Percentiles rank a stretch among this genome's conserved stretches.
Evolutionary conservation across 257 asterid genomes (phyloP).

Genomic region (Datura wrightii): DNA sequence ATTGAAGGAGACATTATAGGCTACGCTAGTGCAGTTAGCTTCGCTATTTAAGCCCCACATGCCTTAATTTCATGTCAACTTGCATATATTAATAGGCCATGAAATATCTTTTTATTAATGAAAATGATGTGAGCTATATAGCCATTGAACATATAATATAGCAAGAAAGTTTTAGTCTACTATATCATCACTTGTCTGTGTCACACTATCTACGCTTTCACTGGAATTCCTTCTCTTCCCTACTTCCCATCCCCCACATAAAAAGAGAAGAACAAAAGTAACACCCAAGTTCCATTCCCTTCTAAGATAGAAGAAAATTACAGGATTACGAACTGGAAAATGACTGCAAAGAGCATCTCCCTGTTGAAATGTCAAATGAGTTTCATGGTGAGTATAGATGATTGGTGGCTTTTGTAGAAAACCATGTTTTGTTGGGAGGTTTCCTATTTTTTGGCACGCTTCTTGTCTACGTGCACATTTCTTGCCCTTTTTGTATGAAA

Average conservation of each 20-base stretch:
- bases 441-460: too few relatives aligned
- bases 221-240: constrained; percentile 1
- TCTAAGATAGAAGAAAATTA: background rate
- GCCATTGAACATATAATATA: background rate
- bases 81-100: background rate
- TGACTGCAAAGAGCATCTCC: background rate
- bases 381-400: background rate
- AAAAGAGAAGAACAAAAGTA: background rate
- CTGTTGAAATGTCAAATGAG: constrained; percentile 6
- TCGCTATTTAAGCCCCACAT: background rate
- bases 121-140: background rate
- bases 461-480: too few relatives aligned
- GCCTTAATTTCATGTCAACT: constrained; percentile 8
- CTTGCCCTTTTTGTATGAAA: too few relatives aligned
- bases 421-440: too few relatives aligned
- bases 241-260: background rate
- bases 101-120: background rate
- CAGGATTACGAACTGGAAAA: background rate
- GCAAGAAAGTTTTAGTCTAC: background rate
- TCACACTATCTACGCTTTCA: constrained; percentile 4
- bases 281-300: background rate
- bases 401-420: too few relatives aligned
- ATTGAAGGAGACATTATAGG: background rate
- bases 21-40: background rate
- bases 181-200: constrained; percentile 24